phyloP scores from a whole-genome alignment of 2,329 filamentous ascomycete genomes.

The Celoporthe dispersa region DNA sequence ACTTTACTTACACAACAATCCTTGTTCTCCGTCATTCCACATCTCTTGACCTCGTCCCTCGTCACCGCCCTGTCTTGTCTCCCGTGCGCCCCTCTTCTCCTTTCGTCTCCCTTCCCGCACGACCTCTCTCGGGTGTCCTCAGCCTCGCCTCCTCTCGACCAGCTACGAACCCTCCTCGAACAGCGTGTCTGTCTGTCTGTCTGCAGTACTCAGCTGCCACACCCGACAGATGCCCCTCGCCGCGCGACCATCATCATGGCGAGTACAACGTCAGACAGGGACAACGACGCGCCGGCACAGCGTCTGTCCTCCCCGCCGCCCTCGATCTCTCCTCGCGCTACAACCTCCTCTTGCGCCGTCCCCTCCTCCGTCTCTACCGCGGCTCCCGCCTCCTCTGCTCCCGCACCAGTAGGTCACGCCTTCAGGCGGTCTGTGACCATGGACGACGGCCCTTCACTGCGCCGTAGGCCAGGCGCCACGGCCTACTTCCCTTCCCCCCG shows the following conservation, averaged over 20 bases:
- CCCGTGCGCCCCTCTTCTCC: not conserved
- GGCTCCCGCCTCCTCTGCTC: constrained; percentile 5
- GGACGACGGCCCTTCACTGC: constrained; percentile 38
- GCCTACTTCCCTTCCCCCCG: constrained; percentile 34
- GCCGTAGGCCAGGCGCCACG: constrained; percentile 32
- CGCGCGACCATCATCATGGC: constrained; percentile 17
- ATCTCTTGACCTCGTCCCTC: constrained; percentile 1
- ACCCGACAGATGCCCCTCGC: constrained; percentile 11
- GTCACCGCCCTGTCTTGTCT: not conserved
- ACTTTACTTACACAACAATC: not conserved
- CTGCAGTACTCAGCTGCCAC: not conserved
- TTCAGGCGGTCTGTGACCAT: constrained; percentile 49
- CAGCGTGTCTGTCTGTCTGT: not conserved
- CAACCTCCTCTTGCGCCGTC: constrained; percentile 19
- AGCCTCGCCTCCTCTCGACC: not conserved
- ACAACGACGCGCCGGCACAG: constrained; percentile 13
- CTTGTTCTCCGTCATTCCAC: constrained; percentile 12
- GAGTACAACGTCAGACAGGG: constrained; percentile 13
- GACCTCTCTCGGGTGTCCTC: not conserved
- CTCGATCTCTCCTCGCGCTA: constrained; percentile 19
- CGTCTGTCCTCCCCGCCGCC: constrained; percentile 17
- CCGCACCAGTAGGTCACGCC: constrained; percentile 41
- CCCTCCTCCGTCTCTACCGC: constrained; percentile 15
- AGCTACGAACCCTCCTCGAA: not conserved
- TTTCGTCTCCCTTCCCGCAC: not conserved